Evolutionary conservation across 345 rosid genomes (phyloP).

Genomic region (Capsella bursapastoris): DNA sequence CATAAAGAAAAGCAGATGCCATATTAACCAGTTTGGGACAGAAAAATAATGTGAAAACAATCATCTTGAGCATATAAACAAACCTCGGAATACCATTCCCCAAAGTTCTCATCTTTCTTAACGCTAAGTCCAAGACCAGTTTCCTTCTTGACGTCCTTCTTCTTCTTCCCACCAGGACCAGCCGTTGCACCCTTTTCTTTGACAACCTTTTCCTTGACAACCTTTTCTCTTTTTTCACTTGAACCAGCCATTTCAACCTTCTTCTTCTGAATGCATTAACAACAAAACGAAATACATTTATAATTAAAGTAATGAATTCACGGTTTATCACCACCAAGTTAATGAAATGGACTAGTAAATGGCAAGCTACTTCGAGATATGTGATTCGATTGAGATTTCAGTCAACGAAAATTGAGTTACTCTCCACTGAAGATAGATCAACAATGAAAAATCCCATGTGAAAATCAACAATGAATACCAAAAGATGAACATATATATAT

Average conservation of each 20-base stretch:
- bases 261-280: conserved; percentile 26
- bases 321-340: neutral
- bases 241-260: conserved; percentile 37
- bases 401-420: neutral
- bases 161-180: conserved; percentile 63
- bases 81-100: conserved; percentile 99
- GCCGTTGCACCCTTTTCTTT: conserved; percentile 32
- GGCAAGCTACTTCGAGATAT: conserved; percentile 17
- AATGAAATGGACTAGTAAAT: neutral
- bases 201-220: neutral
- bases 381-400: neutral
- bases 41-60: neutral
- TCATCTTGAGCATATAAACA: conserved; percentile 14
- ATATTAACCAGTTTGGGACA: neutral
- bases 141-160: conserved; percentile 97
- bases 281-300: neutral
- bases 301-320: neutral
- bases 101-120: conserved; percentile 88
- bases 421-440: neutral
- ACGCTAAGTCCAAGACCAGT: conserved; percentile 83
- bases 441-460: too few species aligned
- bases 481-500: too few species aligned
- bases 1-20: neutral
- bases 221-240: conserved; percentile 16
- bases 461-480: too few species aligned